phyloP scores from a whole-genome alignment of 306 rosid genomes.

The Acacia crassicarpa region DNA sequence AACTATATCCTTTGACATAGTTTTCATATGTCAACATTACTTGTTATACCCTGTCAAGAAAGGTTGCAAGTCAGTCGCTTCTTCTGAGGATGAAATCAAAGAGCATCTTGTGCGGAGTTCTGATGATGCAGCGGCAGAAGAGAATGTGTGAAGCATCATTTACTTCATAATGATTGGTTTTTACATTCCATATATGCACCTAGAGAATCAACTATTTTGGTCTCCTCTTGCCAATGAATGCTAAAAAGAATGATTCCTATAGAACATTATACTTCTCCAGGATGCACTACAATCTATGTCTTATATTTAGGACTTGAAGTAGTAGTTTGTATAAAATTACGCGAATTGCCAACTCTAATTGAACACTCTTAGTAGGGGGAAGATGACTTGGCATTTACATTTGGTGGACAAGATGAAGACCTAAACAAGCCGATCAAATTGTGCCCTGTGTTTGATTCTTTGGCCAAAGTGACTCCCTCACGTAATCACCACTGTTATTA shows the following conservation, averaged over 20 bases:
- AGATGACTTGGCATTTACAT: no score
- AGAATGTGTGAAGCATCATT: slow-evolving; percentile 36
- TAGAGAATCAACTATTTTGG: not conserved
- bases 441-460: not conserved
- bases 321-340: no score
- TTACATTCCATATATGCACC: not conserved
- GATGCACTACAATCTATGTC: no score
- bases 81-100: slow-evolving; percentile 27
- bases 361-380: no score
- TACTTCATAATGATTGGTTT: not conserved
- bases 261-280: no score
- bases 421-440: not conserved
- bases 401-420: not conserved
- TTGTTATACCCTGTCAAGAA: slow-evolving; percentile 30
- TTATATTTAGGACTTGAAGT: no score
- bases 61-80: slow-evolving; percentile 8
- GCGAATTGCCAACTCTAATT: no score
- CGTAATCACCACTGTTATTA: no score
- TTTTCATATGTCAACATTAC: slow-evolving; percentile 49
- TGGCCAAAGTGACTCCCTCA: no score
- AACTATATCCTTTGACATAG: slow-evolving; percentile 65
- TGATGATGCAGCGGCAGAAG: slow-evolving; percentile 27
- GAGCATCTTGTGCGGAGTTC: slow-evolving; percentile 41
- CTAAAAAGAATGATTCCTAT: not conserved
- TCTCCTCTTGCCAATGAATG: not conserved